These are phyloP conservation scores for Salix dunnii DNA, from an alignment of 345 rosid genomes.

Conservation along the genomic window DNA sequence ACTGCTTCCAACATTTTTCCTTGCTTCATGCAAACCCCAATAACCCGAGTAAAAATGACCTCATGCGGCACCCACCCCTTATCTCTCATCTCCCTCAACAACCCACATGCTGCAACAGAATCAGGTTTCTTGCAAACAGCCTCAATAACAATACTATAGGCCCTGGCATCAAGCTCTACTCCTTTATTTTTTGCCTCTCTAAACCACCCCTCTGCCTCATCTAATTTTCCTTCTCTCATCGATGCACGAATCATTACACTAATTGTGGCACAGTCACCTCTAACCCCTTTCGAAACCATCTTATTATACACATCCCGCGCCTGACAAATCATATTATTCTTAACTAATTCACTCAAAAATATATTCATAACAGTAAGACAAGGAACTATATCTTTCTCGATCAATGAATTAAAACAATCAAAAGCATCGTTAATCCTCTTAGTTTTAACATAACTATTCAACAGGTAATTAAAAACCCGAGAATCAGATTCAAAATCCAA, in stretches of 20 bases:
- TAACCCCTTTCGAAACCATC: constrained; percentile 43
- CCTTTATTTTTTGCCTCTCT: constrained; percentile 45
- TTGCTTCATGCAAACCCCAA: constrained; percentile 53
- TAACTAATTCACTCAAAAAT: constrained; percentile 42
- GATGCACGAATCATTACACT: constrained; percentile 47
- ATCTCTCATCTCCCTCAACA: constrained; percentile 61
- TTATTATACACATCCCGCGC: constrained; percentile 44
- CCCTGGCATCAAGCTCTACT: constrained; percentile 43
- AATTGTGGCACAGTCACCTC: constrained; percentile 44
- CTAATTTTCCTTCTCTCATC: constrained; percentile 48
- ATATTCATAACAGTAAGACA: constrained; percentile 31
- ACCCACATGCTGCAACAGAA: constrained; percentile 37
- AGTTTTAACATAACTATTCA: constrained; percentile 50
- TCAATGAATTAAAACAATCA: constrained; percentile 37
- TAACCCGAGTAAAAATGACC: constrained; percentile 46
- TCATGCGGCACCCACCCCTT: constrained; percentile 47
- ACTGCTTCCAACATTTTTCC: constrained; percentile 61
- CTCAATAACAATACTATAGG: constrained; percentile 40
- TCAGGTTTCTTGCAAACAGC: constrained; percentile 44
- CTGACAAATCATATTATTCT: constrained; percentile 36
- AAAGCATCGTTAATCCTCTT: constrained; percentile 37
- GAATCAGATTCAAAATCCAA: constrained; percentile 40
- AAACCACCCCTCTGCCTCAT: constrained; percentile 46
- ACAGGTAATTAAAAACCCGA: constrained; percentile 51
- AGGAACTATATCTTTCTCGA: constrained; percentile 40